Evolutionary conservation across 495 filamentous ascomycete genomes (phyloP).

Genomic region (Endocarpon pusillum): DNA sequence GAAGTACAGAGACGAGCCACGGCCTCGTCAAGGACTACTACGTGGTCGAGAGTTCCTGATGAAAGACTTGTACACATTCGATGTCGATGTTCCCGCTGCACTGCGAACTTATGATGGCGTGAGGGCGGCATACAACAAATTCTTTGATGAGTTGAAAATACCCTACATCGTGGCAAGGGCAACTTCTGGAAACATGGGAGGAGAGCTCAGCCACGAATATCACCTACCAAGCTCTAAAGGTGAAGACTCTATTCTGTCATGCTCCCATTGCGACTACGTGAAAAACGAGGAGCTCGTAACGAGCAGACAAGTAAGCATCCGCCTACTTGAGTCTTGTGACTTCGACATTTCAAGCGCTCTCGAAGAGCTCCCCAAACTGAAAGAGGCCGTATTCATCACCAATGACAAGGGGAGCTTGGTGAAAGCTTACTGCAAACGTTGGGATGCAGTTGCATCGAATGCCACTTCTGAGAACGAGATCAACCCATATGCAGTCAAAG

Average conservation of each 20-base stretch:
- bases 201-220: constrained; percentile 84
- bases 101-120: constrained; percentile 62
- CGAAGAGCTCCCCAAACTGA: not conserved
- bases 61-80: constrained; percentile 98
- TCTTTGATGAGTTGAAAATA: constrained; percentile 73
- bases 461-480: constrained; percentile 29
- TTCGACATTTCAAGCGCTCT: not conserved
- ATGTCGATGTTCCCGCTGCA: constrained; percentile 45
- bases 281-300: constrained; percentile 71
- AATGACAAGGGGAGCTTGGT: constrained; percentile 37
- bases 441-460: constrained; percentile 7
- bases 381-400: constrained; percentile 35
- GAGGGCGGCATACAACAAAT: constrained; percentile 43
- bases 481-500: constrained; percentile 56
- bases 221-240: constrained; percentile 67
- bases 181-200: constrained; percentile 91
- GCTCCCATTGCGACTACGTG: constrained; percentile 52
- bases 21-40: constrained; percentile 75
- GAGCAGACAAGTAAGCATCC: constrained; percentile 1
- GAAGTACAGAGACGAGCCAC: constrained; percentile 85
- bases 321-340: not conserved
- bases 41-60: constrained; percentile 89
- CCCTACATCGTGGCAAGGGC: constrained; percentile 75
- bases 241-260: constrained; percentile 72
- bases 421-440: too few species aligned